Evolutionary conservation across 2,329 filamentous ascomycete genomes (phyloP).

Genomic region (Leptoxyphium fumago): DNA sequence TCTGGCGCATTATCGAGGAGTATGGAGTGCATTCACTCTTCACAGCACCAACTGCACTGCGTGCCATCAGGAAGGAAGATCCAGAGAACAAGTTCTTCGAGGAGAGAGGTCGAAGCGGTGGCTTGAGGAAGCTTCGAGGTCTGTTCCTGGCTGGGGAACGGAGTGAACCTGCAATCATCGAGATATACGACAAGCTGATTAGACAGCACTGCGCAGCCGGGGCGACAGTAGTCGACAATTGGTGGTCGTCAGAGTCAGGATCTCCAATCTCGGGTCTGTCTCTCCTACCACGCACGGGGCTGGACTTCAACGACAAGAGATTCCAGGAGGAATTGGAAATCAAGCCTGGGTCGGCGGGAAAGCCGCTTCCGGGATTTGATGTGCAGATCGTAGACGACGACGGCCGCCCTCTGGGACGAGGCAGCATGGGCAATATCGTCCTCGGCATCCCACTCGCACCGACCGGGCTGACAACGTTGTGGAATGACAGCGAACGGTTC

Average conservation of each 20-base stretch:
- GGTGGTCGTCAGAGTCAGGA: slow-evolving; percentile 60
- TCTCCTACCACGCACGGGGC: slow-evolving; percentile 46
- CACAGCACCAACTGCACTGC: slow-evolving; percentile 74
- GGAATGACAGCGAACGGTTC: slow-evolving; percentile 74
- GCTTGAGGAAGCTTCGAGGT: slow-evolving; percentile 55
- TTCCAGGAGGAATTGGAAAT: slow-evolving; percentile 40
- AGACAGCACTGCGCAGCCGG: slow-evolving; percentile 47
- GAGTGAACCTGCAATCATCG: slow-evolving; percentile 73
- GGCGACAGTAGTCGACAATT: slow-evolving; percentile 54
- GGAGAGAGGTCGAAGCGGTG: slow-evolving; percentile 49
- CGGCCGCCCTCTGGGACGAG: slow-evolving; percentile 54
- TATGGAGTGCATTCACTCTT: slow-evolving; percentile 74
- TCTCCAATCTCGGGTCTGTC: slow-evolving; percentile 54
- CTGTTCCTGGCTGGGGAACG: slow-evolving; percentile 82
- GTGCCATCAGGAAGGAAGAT: slow-evolving; percentile 78
- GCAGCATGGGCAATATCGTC: slow-evolving; percentile 84
- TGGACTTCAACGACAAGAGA: slow-evolving; percentile 33
- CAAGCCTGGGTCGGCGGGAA: slow-evolving; percentile 77
- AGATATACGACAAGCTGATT: slow-evolving; percentile 64
- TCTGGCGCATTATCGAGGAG: slow-evolving; percentile 76
- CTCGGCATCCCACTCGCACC: slow-evolving; percentile 69
- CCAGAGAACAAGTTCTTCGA: slow-evolving; percentile 54
- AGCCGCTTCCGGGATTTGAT: slow-evolving; percentile 84
- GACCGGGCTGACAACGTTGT: slow-evolving; percentile 72
- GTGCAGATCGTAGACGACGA: slow-evolving; percentile 71